phyloP scores from a whole-genome alignment of 257 asterid species.

The Eustoma russellianum region DNA sequence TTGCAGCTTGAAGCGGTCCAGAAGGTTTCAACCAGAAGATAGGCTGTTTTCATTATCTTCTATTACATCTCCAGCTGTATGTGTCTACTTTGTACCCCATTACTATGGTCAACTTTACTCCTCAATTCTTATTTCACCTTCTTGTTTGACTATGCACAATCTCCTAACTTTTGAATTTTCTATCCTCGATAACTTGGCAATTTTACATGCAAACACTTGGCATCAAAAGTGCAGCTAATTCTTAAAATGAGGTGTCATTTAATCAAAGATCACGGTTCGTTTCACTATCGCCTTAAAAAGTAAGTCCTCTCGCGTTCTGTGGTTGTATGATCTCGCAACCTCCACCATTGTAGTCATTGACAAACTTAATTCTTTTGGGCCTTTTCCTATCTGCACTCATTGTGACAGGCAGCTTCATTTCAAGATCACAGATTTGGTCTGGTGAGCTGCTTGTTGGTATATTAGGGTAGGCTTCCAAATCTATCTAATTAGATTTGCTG shows the following conservation, averaged over 20 bases:
- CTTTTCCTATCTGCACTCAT: no score
- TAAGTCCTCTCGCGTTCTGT: no score
- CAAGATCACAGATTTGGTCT: no score
- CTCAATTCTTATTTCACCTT: not conserved
- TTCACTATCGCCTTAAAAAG: not conserved
- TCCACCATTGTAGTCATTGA: no score
- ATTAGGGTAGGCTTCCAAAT: no score
- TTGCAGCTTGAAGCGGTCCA: slow-evolving; percentile 83
- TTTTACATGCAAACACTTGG: not conserved
- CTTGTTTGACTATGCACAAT: not conserved
- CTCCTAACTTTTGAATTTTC: no score
- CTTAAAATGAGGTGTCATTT: not conserved
- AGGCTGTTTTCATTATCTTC: slow-evolving; percentile 94
- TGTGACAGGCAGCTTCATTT: no score
- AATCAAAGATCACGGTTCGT: not conserved
- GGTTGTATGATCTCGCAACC: no score
- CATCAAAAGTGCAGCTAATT: not conserved
- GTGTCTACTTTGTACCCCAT: slow-evolving; percentile 15
- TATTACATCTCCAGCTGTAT: slow-evolving; percentile 90
- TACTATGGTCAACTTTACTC: not conserved
- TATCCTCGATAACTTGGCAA: no score
- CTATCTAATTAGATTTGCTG: no score
- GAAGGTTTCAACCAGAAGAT: slow-evolving; percentile 97
- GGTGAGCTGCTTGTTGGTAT: no score
- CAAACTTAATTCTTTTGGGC: no score